Base-by-base conservation (phyloP, 371 early-diverging fungal species). In the Lichtheimia corymbifera region DNA sequence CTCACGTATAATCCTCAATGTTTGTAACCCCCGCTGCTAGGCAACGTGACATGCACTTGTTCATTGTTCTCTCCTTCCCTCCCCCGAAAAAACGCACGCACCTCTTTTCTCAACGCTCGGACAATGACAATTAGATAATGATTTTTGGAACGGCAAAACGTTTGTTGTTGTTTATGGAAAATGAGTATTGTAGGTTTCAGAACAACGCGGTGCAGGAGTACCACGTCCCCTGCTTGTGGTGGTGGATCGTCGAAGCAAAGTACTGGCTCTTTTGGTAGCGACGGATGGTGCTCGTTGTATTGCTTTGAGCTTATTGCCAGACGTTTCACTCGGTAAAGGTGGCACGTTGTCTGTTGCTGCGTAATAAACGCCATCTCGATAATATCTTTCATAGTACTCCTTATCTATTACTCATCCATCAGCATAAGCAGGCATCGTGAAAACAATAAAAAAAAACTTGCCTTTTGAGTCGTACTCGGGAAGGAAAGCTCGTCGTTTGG, bases 381-480 rank as follows among this genome's bases (percentile, higher is more conserved):
- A 67, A 54, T 62, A 62, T 43, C 53, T 53, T n/a, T 59, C 59
- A 47, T 67, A 67, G 35, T 62, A 67, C 25, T 67, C 67, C 40
- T 57, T 58, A 51, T 67, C 67, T 65, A 52, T 45, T 13, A 14
- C n/a, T 50, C 1, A 27, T 53, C 12, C 24, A 53, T 45, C 2
- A 50, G 22, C 50, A 41, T 5, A 47, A 27, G 7, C 59, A 35
- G 0, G 17, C 17, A 1, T 22, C 30, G 30, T 18, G 35, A 40
- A 27, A 40, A 18, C 17, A 53, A 49, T 25, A 11, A 52, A 14
- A 50, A 50, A 4, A 49, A 90, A 5, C 28, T 44, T 69, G 71
- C 79, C 79, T 75, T 74, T 80, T 51, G 83, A 85, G 54, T 84
- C 87, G 65, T 83, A 86, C 35, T 86, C 84, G 55, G 85, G 84